Conservation (phyloP, 2,329 filamentous ascomycete genomes). For the Aspergillus sp. region DNA sequence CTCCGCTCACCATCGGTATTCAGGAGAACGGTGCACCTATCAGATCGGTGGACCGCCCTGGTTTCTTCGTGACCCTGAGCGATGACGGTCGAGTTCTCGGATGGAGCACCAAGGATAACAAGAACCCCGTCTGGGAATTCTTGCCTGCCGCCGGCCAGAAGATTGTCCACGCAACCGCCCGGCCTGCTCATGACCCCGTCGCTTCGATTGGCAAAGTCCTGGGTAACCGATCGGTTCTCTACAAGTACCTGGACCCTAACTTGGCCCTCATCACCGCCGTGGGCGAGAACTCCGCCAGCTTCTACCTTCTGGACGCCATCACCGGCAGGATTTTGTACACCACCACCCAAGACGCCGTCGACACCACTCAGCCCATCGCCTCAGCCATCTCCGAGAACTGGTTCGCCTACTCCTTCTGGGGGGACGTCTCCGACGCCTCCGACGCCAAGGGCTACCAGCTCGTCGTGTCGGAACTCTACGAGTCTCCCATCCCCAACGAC, state of each 20-base stretch:
- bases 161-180: slow-evolving; percentile 66
- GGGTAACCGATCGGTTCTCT: slow-evolving; percentile 86
- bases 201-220: slow-evolving; percentile 94
- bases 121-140: slow-evolving; percentile 69
- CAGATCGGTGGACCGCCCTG: slow-evolving; percentile 30
- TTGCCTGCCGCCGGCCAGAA: slow-evolving; percentile 63
- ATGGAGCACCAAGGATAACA: slow-evolving; percentile 40
- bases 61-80: slow-evolving; percentile 43
- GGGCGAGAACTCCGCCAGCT: slow-evolving; percentile 62
- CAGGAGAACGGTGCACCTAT: slow-evolving; percentile 36
- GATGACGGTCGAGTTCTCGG: slow-evolving; percentile 43
- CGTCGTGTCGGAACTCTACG: slow-evolving; percentile 83
- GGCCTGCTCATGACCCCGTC: slow-evolving; percentile 76
- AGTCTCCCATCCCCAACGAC: slow-evolving; percentile 79
- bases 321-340: slow-evolving; percentile 79
- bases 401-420: slow-evolving; percentile 81
- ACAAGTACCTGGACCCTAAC: slow-evolving; percentile 95
- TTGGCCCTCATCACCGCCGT: slow-evolving; percentile 72
- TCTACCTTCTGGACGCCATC: slow-evolving; percentile 82
- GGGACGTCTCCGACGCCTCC: slow-evolving; percentile 48
- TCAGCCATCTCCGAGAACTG: slow-evolving; percentile 90
- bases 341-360: slow-evolving; percentile 69
- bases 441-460: slow-evolving; percentile 80
- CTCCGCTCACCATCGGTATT: slow-evolving; percentile 31
- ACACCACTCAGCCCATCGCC: slow-evolving; percentile 69